These are phyloP conservation scores for Rhypophila decipiens DNA, from an alignment of 495 filamentous ascomycete species.

Conservation along the genomic window DNA sequence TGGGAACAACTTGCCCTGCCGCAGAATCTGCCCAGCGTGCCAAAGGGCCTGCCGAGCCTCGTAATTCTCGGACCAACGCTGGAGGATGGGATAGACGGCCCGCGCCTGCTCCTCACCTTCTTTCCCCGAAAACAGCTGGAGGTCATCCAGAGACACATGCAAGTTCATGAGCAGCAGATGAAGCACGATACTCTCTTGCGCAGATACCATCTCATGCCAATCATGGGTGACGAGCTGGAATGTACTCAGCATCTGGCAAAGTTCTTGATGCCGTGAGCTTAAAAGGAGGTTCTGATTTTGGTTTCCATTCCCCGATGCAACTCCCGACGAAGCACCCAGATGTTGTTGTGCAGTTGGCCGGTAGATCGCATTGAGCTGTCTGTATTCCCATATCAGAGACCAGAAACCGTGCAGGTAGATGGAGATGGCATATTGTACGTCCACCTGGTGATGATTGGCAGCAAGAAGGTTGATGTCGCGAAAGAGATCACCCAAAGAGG, in stretches of 20 bases:
- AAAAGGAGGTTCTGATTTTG: slow-evolving; percentile 38
- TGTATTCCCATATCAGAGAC: slow-evolving; percentile 53
- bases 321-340: no score
- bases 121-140: slow-evolving; percentile 58
- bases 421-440: slow-evolving; percentile 43
- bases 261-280: slow-evolving; percentile 46
- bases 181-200: slow-evolving; percentile 41
- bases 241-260: slow-evolving; percentile 26
- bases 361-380: slow-evolving; percentile 47
- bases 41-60: slow-evolving; percentile 53
- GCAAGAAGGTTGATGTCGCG: slow-evolving; percentile 43
- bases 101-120: slow-evolving; percentile 56
- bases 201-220: slow-evolving; percentile 22
- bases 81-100: slow-evolving; percentile 44
- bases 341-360: slow-evolving; percentile 9
- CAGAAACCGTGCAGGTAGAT: slow-evolving; percentile 53
- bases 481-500: slow-evolving; percentile 46
- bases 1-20: slow-evolving; percentile 44
- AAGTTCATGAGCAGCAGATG: slow-evolving; percentile 55
- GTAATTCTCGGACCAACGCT: slow-evolving; percentile 45
- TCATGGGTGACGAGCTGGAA: slow-evolving; percentile 24
- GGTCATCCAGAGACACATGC: slow-evolving; percentile 55
- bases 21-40: slow-evolving; percentile 58
- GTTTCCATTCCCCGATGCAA: neutral
- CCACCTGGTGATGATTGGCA: slow-evolving; percentile 35